phyloP scores from a whole-genome alignment of 2,329 filamentous ascomycete genomes.

The Daldinia sp. region DNA sequence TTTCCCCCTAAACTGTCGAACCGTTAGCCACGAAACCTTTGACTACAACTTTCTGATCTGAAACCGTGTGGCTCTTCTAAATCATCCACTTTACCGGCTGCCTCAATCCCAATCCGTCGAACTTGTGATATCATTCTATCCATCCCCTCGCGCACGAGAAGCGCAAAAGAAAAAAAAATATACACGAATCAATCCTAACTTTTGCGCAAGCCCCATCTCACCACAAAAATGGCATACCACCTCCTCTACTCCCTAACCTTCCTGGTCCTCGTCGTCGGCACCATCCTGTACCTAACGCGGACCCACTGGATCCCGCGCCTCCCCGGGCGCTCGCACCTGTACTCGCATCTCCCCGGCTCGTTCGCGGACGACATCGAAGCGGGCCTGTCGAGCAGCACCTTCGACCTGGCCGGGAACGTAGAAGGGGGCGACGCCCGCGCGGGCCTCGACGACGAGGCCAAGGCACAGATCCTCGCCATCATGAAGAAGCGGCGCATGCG shows the following conservation, averaged over 20 bases:
- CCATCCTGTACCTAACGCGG: constrained; percentile 84
- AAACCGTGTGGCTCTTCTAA: constrained; percentile 8
- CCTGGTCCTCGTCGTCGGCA: constrained; percentile 76
- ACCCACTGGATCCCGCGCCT: constrained; percentile 79
- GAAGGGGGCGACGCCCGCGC: constrained; percentile 80
- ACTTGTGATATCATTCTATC: constrained; percentile 3
- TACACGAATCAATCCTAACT: neutral
- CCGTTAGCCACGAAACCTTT: neutral
- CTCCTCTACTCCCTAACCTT: constrained; percentile 83
- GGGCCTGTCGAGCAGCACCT: constrained; percentile 84
- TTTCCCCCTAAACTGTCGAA: neutral
- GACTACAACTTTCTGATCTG: neutral
- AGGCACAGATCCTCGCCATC: constrained; percentile 85
- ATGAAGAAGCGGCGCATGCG: constrained; percentile 87
- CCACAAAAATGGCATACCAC: constrained; percentile 75
- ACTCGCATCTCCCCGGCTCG: constrained; percentile 78
- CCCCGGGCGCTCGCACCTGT: constrained; percentile 72
- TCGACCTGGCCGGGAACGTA: constrained; percentile 85
- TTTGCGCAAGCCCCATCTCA: neutral
- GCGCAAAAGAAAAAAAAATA: neutral
- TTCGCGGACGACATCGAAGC: constrained; percentile 90
- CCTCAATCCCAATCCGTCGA: constrained; percentile 17
- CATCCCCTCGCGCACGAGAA: neutral
- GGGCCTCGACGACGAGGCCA: constrained; percentile 83
- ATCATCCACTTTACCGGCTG: constrained; percentile 11